phyloP scores from a whole-genome alignment of 2,329 filamentous ascomycete genomes.

The Mycosphaerella arachidis region DNA sequence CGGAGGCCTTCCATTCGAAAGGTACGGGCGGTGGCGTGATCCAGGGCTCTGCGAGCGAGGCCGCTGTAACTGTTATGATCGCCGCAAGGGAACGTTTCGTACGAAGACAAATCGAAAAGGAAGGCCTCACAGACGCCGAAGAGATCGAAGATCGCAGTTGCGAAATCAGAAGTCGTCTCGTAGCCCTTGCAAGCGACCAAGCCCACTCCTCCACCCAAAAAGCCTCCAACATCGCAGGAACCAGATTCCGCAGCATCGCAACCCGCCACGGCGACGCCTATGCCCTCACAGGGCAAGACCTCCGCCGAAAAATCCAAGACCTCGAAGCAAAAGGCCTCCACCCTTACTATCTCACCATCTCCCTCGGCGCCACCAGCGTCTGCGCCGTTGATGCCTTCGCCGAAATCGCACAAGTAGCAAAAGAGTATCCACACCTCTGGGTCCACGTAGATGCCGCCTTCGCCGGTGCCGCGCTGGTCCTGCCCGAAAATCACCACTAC shows the following conservation, averaged over 20 bases:
- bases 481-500: constrained; percentile 73
- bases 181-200: constrained; percentile 74
- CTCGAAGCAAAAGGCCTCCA: constrained; percentile 66
- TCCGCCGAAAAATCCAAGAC: constrained; percentile 60
- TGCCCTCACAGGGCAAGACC: constrained; percentile 61
- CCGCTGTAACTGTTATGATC: constrained; percentile 79
- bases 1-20: constrained; percentile 67
- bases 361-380: constrained; percentile 80
- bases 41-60: constrained; percentile 84
- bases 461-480: constrained; percentile 77
- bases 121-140: constrained; percentile 41
- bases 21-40: constrained; percentile 86
- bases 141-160: constrained; percentile 68
- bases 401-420: constrained; percentile 57
- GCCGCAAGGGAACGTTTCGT: constrained; percentile 80
- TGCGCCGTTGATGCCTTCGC: constrained; percentile 81
- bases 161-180: constrained; percentile 63
- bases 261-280: constrained; percentile 61
- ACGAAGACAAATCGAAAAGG: constrained; percentile 52
- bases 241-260: constrained; percentile 69
- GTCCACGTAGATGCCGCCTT: constrained; percentile 93
- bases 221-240: constrained; percentile 77
- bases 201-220: constrained; percentile 84
- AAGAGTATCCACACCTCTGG: constrained; percentile 64
- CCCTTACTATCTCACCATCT: constrained; percentile 82